Percentiles rank a stretch among this genome's conserved stretches.
These are phyloP conservation scores for Vaccinium darrowii DNA, from an alignment of 148 eudicot species.

Conservation along the genomic window DNA sequence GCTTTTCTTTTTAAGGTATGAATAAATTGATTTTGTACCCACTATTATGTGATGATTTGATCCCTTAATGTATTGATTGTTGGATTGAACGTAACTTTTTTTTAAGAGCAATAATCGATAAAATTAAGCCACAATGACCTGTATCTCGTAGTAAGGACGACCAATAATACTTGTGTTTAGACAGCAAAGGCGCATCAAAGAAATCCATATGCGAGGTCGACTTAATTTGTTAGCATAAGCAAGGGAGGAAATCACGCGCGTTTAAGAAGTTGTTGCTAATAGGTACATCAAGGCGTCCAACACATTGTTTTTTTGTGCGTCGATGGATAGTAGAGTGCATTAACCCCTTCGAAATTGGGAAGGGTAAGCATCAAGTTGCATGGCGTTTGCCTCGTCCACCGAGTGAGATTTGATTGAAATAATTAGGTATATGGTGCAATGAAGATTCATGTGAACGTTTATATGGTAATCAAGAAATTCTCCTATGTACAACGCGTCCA, in stretches of 20 bases:
- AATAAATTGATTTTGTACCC: background rate
- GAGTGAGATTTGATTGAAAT: background rate
- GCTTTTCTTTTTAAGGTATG: background rate
- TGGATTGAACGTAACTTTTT: background rate
- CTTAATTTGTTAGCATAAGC: background rate
- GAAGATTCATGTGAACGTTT: background rate
- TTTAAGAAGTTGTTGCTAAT: background rate
- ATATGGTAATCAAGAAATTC: no score
- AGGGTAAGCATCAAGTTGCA: background rate
- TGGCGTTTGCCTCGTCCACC: slow-evolving; percentile 1
- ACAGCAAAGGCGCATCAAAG: background rate
- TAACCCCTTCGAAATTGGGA: background rate
- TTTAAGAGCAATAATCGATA: no score
- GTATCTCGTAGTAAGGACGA: background rate
- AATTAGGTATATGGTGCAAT: background rate
- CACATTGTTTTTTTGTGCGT: background rate
- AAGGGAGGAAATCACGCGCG: background rate
- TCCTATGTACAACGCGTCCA: no score
- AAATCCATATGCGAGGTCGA: background rate
- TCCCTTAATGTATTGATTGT: background rate
- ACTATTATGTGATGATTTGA: background rate
- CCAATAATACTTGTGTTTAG: background rate
- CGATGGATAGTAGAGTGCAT: background rate
- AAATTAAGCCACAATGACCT: no score
- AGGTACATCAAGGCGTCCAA: background rate